These are phyloP conservation scores for Penicillium sp. DNA, from an alignment of 2,329 filamentous ascomycete species.

Conservation along the genomic window DNA sequence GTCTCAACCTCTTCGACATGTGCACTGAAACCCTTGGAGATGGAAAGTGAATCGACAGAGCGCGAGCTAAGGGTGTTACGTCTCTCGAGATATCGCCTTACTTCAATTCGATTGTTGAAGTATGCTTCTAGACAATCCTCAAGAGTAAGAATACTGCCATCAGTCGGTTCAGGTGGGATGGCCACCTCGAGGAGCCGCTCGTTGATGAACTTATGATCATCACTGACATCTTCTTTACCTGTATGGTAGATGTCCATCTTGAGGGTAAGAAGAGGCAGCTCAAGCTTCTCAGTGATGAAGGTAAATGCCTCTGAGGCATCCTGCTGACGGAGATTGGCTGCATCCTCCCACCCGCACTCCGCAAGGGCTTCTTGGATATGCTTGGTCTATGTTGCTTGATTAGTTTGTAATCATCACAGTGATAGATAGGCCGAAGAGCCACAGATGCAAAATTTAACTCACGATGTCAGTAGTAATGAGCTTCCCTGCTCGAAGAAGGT, in stretches of 20 bases:
- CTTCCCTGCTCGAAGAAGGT: constrained; percentile 81
- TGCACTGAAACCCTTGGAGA: constrained; percentile 41
- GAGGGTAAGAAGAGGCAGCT: constrained; percentile 82
- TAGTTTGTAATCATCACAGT: constrained; percentile 15
- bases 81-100: constrained; percentile 73
- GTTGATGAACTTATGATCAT: constrained; percentile 94
- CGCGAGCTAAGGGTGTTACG: constrained; percentile 58
- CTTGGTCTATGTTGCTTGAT: constrained; percentile 62
- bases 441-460: constrained; percentile 22
- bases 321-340: constrained; percentile 77
- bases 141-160: constrained; percentile 72
- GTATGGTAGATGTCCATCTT: constrained; percentile 96
- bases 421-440: background rate
- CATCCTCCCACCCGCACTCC: constrained; percentile 87
- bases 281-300: constrained; percentile 88
- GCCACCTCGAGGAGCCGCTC: constrained; percentile 89
- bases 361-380: constrained; percentile 80
- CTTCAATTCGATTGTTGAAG: constrained; percentile 92
- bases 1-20: constrained; percentile 52
- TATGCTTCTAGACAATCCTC: constrained; percentile 93
- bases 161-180: constrained; percentile 71
- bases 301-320: constrained; percentile 95
- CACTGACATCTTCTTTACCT: constrained; percentile 77
- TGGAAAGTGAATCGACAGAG: constrained; percentile 39
- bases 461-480: constrained; percentile 85